These are phyloP conservation scores for Akanthomyces dipterigenus DNA, from an alignment of 2,329 filamentous ascomycete genomes.

Conservation along the genomic window DNA sequence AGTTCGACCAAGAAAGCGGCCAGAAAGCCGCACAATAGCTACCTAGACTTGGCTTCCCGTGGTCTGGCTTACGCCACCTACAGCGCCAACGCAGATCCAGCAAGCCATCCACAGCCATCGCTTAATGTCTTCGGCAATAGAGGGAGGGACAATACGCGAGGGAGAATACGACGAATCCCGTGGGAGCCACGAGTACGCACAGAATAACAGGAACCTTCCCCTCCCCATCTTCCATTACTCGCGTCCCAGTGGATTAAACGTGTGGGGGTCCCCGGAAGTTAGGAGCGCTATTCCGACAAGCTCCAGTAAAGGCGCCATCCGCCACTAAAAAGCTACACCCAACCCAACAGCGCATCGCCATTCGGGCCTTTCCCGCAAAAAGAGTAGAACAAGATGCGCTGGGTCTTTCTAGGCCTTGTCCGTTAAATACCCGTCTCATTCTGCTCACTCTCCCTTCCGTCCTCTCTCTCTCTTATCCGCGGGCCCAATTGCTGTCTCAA, in stretches of 20 bases:
- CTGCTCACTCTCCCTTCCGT: background rate
- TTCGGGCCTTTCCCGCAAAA: conserved; percentile 2
- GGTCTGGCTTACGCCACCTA: background rate
- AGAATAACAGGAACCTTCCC: background rate
- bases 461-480: background rate
- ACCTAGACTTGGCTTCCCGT: background rate
- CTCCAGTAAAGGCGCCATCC: background rate
- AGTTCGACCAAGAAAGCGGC: background rate
- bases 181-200: background rate
- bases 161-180: no score
- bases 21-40: background rate
- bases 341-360: background rate
- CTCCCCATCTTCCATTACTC: conserved; percentile 8
- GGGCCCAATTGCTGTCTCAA: background rate
- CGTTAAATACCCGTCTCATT: background rate
- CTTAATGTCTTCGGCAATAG: conserved; percentile 3
- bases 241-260: background rate
- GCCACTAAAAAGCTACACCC: background rate
- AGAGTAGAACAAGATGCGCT: background rate
- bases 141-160: no score
- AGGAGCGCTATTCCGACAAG: background rate
- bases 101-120: background rate
- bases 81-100: background rate
- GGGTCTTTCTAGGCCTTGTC: background rate
- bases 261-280: background rate